Conservation (phyloP, 108 stramenopile genomes). For the Fistulifera solaris region DNA sequence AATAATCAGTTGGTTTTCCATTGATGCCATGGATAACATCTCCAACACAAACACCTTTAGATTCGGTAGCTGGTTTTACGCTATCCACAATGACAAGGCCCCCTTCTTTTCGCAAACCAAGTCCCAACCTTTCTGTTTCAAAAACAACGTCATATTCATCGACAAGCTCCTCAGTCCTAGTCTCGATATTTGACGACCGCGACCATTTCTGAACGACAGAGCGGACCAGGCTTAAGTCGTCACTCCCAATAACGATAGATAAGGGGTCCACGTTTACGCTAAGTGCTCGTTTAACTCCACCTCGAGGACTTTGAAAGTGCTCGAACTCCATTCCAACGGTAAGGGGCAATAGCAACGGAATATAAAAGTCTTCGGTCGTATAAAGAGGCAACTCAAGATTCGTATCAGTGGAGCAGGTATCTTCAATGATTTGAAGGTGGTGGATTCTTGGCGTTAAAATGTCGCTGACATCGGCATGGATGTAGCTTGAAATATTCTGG, state of each 20-base stretch:
- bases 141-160: constrained; percentile 31
- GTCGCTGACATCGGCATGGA: constrained; percentile 39
- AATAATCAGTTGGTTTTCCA: constrained; percentile 1
- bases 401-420: too few species aligned
- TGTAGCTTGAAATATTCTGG: constrained; percentile 17
- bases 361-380: background rate
- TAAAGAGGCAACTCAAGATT: too few species aligned
- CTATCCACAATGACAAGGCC: constrained; percentile 33
- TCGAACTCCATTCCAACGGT: constrained; percentile 42
- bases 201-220: constrained; percentile 34
- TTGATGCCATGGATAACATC: constrained; percentile 38
- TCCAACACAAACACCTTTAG: constrained; percentile 21
- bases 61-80: constrained; percentile 17
- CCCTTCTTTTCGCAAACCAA: constrained; percentile 30
- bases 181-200: constrained; percentile 5
- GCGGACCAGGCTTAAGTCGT: constrained; percentile 52
- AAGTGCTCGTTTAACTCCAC: constrained; percentile 24
- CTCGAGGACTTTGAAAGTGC: constrained; percentile 3
- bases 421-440: background rate
- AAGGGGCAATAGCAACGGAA: constrained; percentile 63
- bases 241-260: constrained; percentile 54
- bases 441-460: constrained; percentile 8
- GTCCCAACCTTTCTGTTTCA: constrained; percentile 28
- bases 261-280: constrained; percentile 52
- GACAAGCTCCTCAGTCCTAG: background rate